Conservation (phyloP, 345 rosid genomes). For the Arabis hirsuta region DNA sequence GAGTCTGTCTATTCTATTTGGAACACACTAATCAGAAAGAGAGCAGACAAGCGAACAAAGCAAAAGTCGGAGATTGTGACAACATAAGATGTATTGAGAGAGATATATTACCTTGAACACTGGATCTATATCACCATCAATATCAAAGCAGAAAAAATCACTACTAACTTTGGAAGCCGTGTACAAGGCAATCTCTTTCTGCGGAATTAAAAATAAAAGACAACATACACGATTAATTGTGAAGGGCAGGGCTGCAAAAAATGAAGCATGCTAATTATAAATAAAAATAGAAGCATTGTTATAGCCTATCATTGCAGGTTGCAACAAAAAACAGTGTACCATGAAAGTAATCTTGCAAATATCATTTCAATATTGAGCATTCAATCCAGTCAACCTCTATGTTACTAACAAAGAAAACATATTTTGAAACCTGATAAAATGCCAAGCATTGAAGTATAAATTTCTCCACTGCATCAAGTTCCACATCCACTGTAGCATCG, state of each 20-base stretch:
- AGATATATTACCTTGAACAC: constrained; percentile 78
- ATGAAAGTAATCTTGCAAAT: constrained; percentile 20
- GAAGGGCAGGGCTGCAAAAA: neutral
- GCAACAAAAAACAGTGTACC: constrained; percentile 6
- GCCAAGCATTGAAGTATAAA: constrained; percentile 98
- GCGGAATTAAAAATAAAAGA: constrained; percentile 47
- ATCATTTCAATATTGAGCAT: constrained; percentile 20
- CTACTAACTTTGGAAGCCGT: constrained; percentile 80
- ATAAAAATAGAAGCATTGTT: constrained; percentile 8
- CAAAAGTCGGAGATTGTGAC: neutral
- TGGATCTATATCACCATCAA: constrained; percentile 92
- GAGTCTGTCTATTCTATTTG: neutral
- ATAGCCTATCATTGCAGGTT: neutral
- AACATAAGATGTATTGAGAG: constrained; percentile 14
- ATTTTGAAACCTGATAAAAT: constrained; percentile 98
- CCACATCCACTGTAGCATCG: constrained; percentile 89
- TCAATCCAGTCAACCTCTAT: constrained; percentile 39
- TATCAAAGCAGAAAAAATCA: constrained; percentile 89
- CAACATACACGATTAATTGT: constrained; percentile 16
- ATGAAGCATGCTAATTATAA: constrained; percentile 13
- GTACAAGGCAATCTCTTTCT: constrained; percentile 96
- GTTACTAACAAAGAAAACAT: no score
- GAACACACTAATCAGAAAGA: constrained; percentile 14
- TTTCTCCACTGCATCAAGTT: constrained; percentile 91
- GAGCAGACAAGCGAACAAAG: neutral